Base-by-base conservation (phyloP, 768 basidiomycete genomes). In the Leucocoprinus birnbaumii region DNA sequence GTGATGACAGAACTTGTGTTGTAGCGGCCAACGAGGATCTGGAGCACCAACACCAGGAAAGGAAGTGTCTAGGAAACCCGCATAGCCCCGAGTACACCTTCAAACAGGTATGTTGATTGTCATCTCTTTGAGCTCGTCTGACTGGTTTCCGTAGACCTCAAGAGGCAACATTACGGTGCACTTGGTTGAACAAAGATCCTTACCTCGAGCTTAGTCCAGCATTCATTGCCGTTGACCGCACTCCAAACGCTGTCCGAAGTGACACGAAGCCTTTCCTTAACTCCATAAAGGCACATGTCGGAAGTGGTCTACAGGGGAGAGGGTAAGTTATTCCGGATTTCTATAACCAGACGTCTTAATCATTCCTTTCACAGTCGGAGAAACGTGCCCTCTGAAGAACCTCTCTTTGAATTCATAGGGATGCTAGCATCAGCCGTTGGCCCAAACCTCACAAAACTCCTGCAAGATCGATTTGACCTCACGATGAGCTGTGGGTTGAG, bases 261-360 rank as follows among this genome's bases (percentile, higher is more conserved):
- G 93, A 96, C 58, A 97, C 98, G 91, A 94, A 95, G 64, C 87
- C 87, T 0, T 99, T 97, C 69, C 80, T 98, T 22, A 96, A 98
- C 57, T 83, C 87, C 3, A 90, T 97, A 56, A 92, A 98, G 83
- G 66, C 73, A 51, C 87, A 91, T 51, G 89, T 98, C 64, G 97
- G 96, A 68, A 78, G 84, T 50, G 93, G 92, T n/a, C 71, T 99
- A 43, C 87, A 91, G 65, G 80, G 81, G 59, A 78, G 91, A 72
- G 95, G 95, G 94, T 94, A 64, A 59, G 68, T 61, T n/a, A n/a
- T n/a, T n/a, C n/a, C n/a, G n/a, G n/a, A n/a, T n/a, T n/a, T n/a
- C n/a, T n/a, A n/a, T n/a, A n/a, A n/a, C n/a, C n/a, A n/a, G n/a
- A n/a, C n/a, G n/a, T n/a, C n/a, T n/a, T n/a, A n/a, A n/a, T n/a